These are phyloP conservation scores for Pyracantha coccinea DNA, from an alignment of 331 rosid species.

Conservation along the genomic window DNA sequence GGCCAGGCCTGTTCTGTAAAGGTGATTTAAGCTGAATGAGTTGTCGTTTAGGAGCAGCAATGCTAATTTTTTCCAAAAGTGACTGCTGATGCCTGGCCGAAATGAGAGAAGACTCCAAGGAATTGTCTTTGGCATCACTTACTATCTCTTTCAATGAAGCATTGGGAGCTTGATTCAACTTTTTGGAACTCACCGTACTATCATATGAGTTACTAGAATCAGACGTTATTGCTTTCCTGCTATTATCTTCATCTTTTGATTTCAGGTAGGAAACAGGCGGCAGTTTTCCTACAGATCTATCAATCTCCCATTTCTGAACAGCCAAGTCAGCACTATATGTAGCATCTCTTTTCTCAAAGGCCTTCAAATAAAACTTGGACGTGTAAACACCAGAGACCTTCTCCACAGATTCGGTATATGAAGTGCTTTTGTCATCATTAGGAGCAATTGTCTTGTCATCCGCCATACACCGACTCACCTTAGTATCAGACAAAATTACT, in stretches of 20 bases:
- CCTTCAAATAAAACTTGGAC: slow-evolving; percentile 28
- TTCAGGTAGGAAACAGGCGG: slow-evolving; percentile 16
- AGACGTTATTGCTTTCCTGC: slow-evolving; percentile 30
- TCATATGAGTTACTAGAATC: slow-evolving; percentile 31
- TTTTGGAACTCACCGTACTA: slow-evolving; percentile 30
- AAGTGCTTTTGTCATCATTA: slow-evolving; percentile 26
- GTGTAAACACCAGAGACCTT: slow-evolving; percentile 25
- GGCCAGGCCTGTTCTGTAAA: slow-evolving; percentile 30
- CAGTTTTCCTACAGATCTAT: slow-evolving; percentile 23
- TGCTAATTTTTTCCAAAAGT: slow-evolving; percentile 39
- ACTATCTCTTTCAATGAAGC: slow-evolving; percentile 33
- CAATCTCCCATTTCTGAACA: slow-evolving; percentile 33
- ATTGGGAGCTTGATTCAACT: slow-evolving; percentile 22
- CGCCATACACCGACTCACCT: slow-evolving; percentile 19
- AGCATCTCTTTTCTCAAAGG: slow-evolving; percentile 29
- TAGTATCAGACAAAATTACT: slow-evolving; percentile 29
- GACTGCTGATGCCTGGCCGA: slow-evolving; percentile 42
- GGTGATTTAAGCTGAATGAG: slow-evolving; percentile 83
- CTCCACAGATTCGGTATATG: slow-evolving; percentile 23
- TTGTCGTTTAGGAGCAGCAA: slow-evolving; percentile 56
- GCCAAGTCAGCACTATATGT: slow-evolving; percentile 19
- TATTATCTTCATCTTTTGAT: slow-evolving; percentile 33
- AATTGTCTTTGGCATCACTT: slow-evolving; percentile 38
- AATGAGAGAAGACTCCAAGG: slow-evolving; percentile 51
- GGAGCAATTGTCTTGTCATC: slow-evolving; percentile 25